Percentiles rank a stretch among this genome's conserved stretches.
Evolutionary conservation across 1,284 basidiomycete genomes (phyloP).

Genomic region (Ustilago tritici): DNA sequence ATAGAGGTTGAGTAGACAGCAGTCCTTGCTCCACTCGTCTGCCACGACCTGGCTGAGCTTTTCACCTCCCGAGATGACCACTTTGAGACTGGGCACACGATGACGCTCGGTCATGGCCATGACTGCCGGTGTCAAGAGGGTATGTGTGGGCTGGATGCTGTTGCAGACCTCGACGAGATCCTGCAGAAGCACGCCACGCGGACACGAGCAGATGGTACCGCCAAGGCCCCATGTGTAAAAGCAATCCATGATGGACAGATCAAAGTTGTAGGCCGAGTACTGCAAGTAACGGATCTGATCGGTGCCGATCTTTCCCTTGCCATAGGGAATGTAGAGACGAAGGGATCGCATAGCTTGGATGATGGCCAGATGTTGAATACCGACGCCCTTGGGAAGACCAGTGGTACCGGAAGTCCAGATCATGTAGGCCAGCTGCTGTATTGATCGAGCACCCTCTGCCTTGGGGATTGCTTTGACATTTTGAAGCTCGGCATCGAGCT

Average conservation of each 20-base stretch:
- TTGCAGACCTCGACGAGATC: slow-evolving; percentile 61
- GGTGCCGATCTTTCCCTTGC: slow-evolving; percentile 45
- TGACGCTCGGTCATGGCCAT: slow-evolving; percentile 69
- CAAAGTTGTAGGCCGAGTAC: slow-evolving; percentile 69
- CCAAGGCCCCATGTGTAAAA: slow-evolving; percentile 68
- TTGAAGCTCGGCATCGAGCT: slow-evolving; percentile 42
- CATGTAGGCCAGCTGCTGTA: slow-evolving; percentile 64
- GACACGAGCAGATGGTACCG: slow-evolving; percentile 66
- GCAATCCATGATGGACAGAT: slow-evolving; percentile 68
- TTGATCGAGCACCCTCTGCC: slow-evolving; percentile 18
- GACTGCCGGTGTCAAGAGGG: slow-evolving; percentile 70
- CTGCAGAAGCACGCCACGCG: slow-evolving; percentile 56
- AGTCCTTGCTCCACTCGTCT: slow-evolving; percentile 69
- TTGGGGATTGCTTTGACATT: background rate
- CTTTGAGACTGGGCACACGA: slow-evolving; percentile 63
- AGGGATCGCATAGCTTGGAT: slow-evolving; percentile 68
- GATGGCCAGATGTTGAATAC: slow-evolving; percentile 66
- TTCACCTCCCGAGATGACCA: slow-evolving; percentile 70
- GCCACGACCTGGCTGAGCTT: slow-evolving; percentile 70
- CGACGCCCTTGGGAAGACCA: slow-evolving; percentile 69
- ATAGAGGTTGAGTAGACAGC: slow-evolving; percentile 68
- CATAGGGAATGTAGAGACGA: slow-evolving; percentile 64
- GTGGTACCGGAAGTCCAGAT: slow-evolving; percentile 71
- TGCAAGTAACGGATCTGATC: slow-evolving; percentile 66
- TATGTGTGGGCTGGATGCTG: slow-evolving; percentile 63